Percentiles rank a stretch among this genome's conserved stretches.
These are phyloP conservation scores for Zymoseptoria pseudotritici DNA, from an alignment of 2,329 filamentous ascomycete genomes.

Conservation along the genomic window DNA sequence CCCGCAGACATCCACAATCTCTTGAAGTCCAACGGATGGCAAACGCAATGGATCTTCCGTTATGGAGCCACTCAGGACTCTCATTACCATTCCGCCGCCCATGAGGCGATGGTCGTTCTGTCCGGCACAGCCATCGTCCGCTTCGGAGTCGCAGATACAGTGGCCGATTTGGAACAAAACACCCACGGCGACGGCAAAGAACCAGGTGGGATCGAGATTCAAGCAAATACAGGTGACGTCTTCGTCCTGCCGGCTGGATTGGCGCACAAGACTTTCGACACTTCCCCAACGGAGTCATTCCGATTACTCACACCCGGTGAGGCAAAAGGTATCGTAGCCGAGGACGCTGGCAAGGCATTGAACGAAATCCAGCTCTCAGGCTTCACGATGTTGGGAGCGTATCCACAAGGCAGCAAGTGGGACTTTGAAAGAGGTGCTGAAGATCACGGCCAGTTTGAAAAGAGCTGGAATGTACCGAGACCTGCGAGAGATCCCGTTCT, in stretches of 20 bases:
- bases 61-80: constrained; percentile 49
- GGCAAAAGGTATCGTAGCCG: constrained; percentile 29
- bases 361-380: constrained; percentile 33
- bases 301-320: constrained; percentile 40
- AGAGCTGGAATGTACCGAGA: constrained; percentile 41
- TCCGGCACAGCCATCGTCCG: constrained; percentile 47
- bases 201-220: constrained; percentile 42
- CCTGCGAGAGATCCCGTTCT: constrained; percentile 44
- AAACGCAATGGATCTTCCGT: constrained; percentile 50
- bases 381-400: constrained; percentile 53
- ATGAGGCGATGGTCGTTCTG: constrained; percentile 53
- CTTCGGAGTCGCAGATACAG: constrained; percentile 48
- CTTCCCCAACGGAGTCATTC: constrained; percentile 34
- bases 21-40: constrained; percentile 46
- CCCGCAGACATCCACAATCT: constrained; percentile 35
- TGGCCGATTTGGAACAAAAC: constrained; percentile 32
- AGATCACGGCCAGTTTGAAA: constrained; percentile 34
- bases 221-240: constrained; percentile 48
- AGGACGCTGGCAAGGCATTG: constrained; percentile 32
- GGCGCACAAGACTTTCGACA: constrained; percentile 48
- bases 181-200: constrained; percentile 38
- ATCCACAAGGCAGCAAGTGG: constrained; percentile 44
- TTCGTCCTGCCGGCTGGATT: constrained; percentile 53
- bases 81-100: constrained; percentile 51
- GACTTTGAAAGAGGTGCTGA: constrained; percentile 45